Percentiles rank a stretch among this genome's conserved stretches.
Conservation (phyloP, 305 asterid species). For the Fraxinus nigra region DNA sequence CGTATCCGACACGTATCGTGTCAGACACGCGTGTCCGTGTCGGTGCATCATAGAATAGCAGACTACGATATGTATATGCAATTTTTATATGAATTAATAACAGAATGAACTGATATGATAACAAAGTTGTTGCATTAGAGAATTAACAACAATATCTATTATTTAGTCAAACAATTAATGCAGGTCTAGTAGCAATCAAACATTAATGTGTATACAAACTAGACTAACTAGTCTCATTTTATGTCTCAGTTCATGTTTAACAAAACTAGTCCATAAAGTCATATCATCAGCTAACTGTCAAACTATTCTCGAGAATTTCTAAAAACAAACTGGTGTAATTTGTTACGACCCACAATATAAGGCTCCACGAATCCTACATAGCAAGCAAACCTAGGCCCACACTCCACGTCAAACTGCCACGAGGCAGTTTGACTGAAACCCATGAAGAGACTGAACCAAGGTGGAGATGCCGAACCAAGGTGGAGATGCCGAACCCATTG, state of each 20-base stretch:
- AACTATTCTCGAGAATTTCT: neutral
- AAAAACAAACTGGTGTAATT: neutral
- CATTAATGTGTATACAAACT: conserved; percentile 1
- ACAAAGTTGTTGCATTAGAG: neutral
- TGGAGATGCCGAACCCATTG: neutral
- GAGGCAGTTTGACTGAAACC: neutral
- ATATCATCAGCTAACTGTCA: neutral
- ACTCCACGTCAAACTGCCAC: neutral
- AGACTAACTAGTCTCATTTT: neutral
- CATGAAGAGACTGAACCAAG: neutral
- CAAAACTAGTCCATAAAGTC: conserved; percentile 1
- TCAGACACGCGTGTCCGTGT: no score
- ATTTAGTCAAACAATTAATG: neutral
- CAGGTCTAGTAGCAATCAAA: neutral
- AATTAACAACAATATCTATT: neutral
- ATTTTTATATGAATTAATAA: neutral
- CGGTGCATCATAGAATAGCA: no score
- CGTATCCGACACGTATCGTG: no score
- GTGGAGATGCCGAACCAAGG: no score
- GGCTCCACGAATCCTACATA: neutral
- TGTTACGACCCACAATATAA: neutral
- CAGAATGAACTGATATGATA: neutral
- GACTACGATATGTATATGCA: neutral
- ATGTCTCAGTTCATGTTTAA: conserved; percentile 1
- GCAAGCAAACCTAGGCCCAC: neutral